phyloP scores from a whole-genome alignment of 73 alveolate species.

The Durusdinium trenchii region DNA sequence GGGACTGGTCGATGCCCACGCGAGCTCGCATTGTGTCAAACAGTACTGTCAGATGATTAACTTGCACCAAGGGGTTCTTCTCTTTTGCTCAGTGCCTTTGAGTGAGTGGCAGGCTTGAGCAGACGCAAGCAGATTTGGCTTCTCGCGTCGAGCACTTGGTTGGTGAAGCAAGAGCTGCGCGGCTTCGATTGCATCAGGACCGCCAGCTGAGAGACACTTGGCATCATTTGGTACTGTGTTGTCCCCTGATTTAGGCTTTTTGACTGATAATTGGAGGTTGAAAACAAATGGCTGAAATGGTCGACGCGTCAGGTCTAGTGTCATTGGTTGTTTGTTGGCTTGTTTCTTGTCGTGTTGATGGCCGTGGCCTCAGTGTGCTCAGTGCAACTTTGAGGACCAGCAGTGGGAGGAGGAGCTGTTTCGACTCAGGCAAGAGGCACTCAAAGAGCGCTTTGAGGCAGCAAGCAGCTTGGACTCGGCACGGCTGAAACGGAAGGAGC shows the following conservation, averaged over 20 bases:
- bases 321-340: too few species aligned
- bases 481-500: conserved; percentile 9
- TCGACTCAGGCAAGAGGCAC: conserved; percentile 3
- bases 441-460: conserved; percentile 39
- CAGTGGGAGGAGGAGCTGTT: conserved; percentile 26
- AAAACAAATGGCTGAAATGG: neutral
- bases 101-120: conserved; percentile 6
- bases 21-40: too few species aligned
- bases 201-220: conserved; percentile 1
- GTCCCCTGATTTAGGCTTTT: neutral
- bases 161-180: conserved; percentile 26
- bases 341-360: too few species aligned
- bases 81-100: too few species aligned
- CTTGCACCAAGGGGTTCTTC: too few species aligned
- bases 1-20: too few species aligned
- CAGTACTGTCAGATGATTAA: too few species aligned
- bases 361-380: too few species aligned
- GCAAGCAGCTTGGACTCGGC: conserved; percentile 33
- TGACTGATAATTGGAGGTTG: neutral
- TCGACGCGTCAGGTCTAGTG: neutral
- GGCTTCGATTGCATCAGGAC: neutral
- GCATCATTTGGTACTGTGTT: neutral
- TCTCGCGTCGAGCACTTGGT: conserved; percentile 15
- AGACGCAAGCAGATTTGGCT: conserved; percentile 31
- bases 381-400: neutral